Percentiles rank a stretch among this genome's conserved stretches.
Evolutionary conservation across 2,329 filamentous ascomycete species (phyloP).

Genomic region (Stagonosporopsis chrysanthemi): DNA sequence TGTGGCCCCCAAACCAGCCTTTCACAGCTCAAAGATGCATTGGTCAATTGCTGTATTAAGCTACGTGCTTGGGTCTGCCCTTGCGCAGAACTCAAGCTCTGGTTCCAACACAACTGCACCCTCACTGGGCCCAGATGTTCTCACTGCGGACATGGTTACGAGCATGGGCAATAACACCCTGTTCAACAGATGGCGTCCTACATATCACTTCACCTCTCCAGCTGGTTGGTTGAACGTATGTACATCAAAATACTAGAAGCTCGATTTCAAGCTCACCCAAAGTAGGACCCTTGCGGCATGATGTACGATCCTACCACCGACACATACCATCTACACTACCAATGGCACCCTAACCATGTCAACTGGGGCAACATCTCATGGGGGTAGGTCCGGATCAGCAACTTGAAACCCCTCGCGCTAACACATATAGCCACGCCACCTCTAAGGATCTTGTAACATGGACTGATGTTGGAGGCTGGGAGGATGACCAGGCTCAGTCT

Average conservation of each 20-base stretch:
- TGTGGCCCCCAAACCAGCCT: constrained; percentile 6
- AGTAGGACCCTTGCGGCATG: constrained; percentile 58
- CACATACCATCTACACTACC: constrained; percentile 62
- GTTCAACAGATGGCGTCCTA: constrained; percentile 58
- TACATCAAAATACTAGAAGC: background rate
- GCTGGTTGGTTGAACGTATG: constrained; percentile 58
- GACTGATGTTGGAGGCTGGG: constrained; percentile 57
- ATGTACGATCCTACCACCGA: constrained; percentile 59
- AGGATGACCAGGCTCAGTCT: constrained; percentile 50
- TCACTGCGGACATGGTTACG: constrained; percentile 39
- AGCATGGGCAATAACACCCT: constrained; percentile 56
- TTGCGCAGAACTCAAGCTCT: constrained; percentile 29
- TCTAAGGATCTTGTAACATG: constrained; percentile 59
- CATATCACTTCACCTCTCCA: constrained; percentile 56
- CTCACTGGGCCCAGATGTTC: constrained; percentile 30
- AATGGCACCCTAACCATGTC: constrained; percentile 59
- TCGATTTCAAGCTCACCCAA: constrained; percentile 12
- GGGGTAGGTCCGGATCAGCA: constrained; percentile 28
- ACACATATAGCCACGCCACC: constrained; percentile 59
- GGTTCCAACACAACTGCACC: constrained; percentile 6
- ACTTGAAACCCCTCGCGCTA: constrained; percentile 35
- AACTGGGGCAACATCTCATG: constrained; percentile 57
- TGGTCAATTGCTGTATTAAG: constrained; percentile 33
- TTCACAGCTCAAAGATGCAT: constrained; percentile 27
- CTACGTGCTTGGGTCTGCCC: constrained; percentile 33